phyloP scores from a whole-genome alignment of 305 asterid genomes.

The Fraxinus nigra region DNA sequence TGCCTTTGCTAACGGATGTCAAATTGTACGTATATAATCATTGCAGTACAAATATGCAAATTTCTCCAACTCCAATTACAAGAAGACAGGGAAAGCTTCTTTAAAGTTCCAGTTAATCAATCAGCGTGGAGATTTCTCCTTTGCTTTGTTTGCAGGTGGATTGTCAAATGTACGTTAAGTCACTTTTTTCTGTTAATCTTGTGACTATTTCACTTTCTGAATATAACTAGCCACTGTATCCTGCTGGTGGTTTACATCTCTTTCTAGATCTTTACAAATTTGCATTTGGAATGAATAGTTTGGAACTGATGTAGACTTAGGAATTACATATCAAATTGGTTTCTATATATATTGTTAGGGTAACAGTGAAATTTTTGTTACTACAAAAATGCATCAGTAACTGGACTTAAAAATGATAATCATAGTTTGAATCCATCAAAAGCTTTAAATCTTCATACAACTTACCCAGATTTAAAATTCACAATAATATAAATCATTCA shows the following conservation, averaged over 20 bases:
- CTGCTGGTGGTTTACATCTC: not conserved
- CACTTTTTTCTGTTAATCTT: not conserved
- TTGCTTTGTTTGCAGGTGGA: constrained; percentile 83
- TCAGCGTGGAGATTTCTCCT: constrained; percentile 89
- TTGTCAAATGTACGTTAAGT: constrained; percentile 54
- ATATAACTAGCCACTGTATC: not conserved
- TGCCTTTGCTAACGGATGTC: not conserved
- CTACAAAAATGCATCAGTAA: not conserved
- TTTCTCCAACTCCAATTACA: constrained; percentile 46
- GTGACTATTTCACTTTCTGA: not conserved
- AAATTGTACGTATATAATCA: not conserved
- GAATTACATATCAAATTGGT: not conserved
- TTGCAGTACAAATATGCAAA: constrained; percentile 80
- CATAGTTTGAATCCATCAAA: not conserved
- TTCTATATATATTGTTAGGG: not conserved
- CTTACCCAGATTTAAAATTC: not conserved
- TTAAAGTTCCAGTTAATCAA: constrained; percentile 72
- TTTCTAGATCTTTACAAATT: not conserved
- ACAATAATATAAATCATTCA: not conserved
- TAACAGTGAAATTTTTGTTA: not conserved
- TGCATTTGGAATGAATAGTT: not conserved
- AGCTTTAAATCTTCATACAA: not conserved
- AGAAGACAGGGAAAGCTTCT: constrained; percentile 60
- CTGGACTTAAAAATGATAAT: not conserved
- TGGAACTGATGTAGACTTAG: not conserved